Evolutionary conservation across 2,329 filamentous ascomycete species (phyloP).

Genomic region (Xylaria sp.): DNA sequence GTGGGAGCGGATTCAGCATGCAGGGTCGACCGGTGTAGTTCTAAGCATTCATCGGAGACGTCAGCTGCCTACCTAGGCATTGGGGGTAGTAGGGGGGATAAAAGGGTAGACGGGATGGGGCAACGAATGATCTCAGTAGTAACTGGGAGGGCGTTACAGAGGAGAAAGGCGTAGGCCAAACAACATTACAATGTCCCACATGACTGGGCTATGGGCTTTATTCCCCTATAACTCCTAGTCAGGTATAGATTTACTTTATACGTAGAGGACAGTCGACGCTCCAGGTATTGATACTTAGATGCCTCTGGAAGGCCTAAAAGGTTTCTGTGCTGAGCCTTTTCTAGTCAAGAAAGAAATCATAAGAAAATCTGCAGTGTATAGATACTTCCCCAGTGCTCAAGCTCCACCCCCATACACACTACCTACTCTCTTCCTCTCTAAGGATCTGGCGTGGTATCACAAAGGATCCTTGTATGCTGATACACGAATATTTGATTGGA

Average conservation of each 20-base stretch:
- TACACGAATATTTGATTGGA: conserved; percentile 18
- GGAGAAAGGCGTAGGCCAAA: conserved; percentile 25
- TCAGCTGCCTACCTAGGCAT: conserved; percentile 7
- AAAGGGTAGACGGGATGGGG: conserved; percentile 6
- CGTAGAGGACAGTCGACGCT: conserved; percentile 36
- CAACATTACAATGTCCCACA: conserved; percentile 13
- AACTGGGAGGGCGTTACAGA: conserved; percentile 27
- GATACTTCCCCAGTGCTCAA: conserved; percentile 30
- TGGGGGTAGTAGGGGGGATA: no score
- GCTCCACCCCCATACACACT: conserved; percentile 31
- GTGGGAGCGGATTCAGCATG: not conserved
- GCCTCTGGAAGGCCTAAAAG: no score
- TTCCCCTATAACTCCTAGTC: not conserved
- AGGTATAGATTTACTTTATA: conserved; percentile 18
- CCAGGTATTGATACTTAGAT: not conserved
- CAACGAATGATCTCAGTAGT: conserved; percentile 6
- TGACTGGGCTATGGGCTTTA: not conserved
- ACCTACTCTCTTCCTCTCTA: conserved; percentile 18
- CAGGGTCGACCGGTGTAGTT: conserved; percentile 36
- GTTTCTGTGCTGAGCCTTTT: no score
- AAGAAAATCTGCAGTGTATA: conserved; percentile 12
- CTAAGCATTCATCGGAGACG: conserved; percentile 30
- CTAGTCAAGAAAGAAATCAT: no score
- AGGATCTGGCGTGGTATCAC: conserved; percentile 34
- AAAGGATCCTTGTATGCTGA: conserved; percentile 23